Percentiles rank a stretch among this genome's conserved stretches.
Conservation (phyloP, 2,329 filamentous ascomycete species). For the Colletotrichum cuscutae region DNA sequence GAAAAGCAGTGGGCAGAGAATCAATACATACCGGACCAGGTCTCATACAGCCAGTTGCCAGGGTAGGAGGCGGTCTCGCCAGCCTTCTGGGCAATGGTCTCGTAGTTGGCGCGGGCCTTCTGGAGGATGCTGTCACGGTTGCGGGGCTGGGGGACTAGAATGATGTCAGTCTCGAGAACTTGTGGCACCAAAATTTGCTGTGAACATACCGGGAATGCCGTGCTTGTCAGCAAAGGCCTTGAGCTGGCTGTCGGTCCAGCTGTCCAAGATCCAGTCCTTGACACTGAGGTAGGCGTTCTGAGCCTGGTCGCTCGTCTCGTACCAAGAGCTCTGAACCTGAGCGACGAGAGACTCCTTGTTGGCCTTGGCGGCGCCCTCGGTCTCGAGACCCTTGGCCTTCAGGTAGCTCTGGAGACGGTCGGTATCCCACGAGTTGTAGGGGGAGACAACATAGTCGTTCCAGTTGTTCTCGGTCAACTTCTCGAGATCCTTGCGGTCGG, state of each 20-base stretch:
- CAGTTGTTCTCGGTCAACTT: constrained; percentile 90
- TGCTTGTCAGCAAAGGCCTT: constrained; percentile 94
- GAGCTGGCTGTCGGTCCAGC: constrained; percentile 92
- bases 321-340: constrained; percentile 80
- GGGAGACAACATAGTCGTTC: constrained; percentile 78
- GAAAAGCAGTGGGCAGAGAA: too few relatives aligned
- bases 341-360: constrained; percentile 75
- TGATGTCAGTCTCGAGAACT: background rate
- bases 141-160: constrained; percentile 80
- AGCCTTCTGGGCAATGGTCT: constrained; percentile 76
- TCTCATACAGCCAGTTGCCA: constrained; percentile 91
- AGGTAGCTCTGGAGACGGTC: constrained; percentile 76
- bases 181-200: background rate
- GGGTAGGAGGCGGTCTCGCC: constrained; percentile 88
- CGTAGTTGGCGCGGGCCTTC: constrained; percentile 83
- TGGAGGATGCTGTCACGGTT: constrained; percentile 85
- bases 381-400: constrained; percentile 75
- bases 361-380: constrained; percentile 72
- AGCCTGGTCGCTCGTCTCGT: constrained; percentile 81
- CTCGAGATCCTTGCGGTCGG: constrained; percentile 95
- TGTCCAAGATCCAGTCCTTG: constrained; percentile 94
- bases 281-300: constrained; percentile 77
- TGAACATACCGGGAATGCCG: constrained; percentile 73
- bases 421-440: constrained; percentile 82
- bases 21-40: constrained; percentile 71